phyloP scores from a whole-genome alignment of 495 filamentous ascomycete genomes.

The Penicillium desertorum region DNA sequence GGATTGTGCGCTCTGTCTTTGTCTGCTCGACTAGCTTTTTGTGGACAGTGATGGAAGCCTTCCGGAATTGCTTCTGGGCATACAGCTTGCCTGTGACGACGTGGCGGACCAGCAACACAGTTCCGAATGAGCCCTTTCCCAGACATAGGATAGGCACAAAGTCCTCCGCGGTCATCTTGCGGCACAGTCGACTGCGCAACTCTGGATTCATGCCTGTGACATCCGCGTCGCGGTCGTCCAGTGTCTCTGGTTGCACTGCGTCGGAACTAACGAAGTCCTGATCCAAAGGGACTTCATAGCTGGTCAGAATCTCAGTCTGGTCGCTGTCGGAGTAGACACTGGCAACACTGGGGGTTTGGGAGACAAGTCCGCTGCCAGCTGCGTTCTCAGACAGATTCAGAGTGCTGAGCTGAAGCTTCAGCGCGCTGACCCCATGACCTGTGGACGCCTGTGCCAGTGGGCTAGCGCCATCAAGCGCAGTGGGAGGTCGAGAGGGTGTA shows the following conservation, averaged over 20 bases:
- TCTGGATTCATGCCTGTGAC: constrained; percentile 21
- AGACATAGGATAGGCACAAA: constrained; percentile 93
- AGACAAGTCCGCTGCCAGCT: constrained; percentile 36
- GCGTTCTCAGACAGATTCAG: constrained; percentile 54
- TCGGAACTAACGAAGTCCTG: constrained; percentile 82
- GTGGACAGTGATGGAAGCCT: constrained; percentile 87
- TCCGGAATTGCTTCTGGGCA: constrained; percentile 98
- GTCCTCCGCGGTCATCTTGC: constrained; percentile 89
- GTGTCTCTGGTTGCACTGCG: constrained; percentile 44
- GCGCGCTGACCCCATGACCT: constrained; percentile 70
- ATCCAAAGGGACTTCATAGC: constrained; percentile 86
- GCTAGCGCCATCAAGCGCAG: constrained; percentile 39
- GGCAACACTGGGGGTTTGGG: constrained; percentile 51
- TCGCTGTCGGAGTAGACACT: constrained; percentile 57
- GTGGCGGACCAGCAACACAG: constrained; percentile 89
- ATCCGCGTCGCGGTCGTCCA: constrained; percentile 17
- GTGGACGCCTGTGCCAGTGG: constrained; percentile 59
- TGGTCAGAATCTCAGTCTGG: constrained; percentile 61
- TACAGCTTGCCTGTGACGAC: constrained; percentile 81
- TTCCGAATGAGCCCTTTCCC: constrained; percentile 93
- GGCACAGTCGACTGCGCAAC: constrained; percentile 47
- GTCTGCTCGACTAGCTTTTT: constrained; percentile 95
- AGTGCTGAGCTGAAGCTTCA: constrained; percentile 74
- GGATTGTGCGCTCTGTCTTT: constrained; percentile 89
- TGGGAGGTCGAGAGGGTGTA: constrained; percentile 32